A percentile compares a stretch with the other conserved stretches of the same genome.
phyloP scores from a whole-genome alignment of 164 flowering plant genomes.

The Macadamia integrifolia region DNA sequence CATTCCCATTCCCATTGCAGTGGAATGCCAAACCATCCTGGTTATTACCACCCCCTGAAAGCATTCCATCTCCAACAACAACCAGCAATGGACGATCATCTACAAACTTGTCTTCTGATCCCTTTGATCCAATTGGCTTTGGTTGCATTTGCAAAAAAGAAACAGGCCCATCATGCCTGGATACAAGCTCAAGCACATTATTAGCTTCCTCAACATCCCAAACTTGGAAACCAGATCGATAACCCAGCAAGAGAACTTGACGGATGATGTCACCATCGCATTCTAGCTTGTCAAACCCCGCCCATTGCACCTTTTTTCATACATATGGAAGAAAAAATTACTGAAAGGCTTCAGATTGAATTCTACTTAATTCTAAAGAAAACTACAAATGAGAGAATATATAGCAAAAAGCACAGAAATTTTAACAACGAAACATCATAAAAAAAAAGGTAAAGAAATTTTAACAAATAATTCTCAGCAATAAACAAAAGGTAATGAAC shows the following conservation, averaged over 20 bases:
- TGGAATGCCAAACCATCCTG: constrained; percentile 29
- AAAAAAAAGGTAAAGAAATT: no score
- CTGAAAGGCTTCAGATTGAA: neutral
- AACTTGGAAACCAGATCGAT: constrained; percentile 73
- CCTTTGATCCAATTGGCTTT: constrained; percentile 39
- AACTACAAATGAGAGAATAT: neutral
- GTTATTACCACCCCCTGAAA: constrained; percentile 24
- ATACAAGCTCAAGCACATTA: constrained; percentile 61
- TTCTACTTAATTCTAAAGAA: neutral
- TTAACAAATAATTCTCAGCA: no score
- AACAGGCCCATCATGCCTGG: constrained; percentile 63
- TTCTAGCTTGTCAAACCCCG: constrained; percentile 77
- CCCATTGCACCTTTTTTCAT: constrained; percentile 54
- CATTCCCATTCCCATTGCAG: constrained; percentile 21
- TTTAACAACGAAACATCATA: no score
- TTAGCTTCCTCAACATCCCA: constrained; percentile 84
- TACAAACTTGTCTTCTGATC: constrained; percentile 41
- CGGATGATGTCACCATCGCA: constrained; percentile 25
- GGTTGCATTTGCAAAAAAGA: constrained; percentile 70
- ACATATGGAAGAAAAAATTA: neutral
- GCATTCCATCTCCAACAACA: constrained; percentile 47
- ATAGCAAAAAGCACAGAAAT: no score
- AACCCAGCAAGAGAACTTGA: constrained; percentile 64
- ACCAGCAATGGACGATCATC: constrained; percentile 57
- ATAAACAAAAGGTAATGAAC: no score